Percentiles rank a stretch among this genome's conserved stretches.
phyloP scores from a whole-genome alignment of 139 green algal genomes.

The Tetraselmis chui region DNA sequence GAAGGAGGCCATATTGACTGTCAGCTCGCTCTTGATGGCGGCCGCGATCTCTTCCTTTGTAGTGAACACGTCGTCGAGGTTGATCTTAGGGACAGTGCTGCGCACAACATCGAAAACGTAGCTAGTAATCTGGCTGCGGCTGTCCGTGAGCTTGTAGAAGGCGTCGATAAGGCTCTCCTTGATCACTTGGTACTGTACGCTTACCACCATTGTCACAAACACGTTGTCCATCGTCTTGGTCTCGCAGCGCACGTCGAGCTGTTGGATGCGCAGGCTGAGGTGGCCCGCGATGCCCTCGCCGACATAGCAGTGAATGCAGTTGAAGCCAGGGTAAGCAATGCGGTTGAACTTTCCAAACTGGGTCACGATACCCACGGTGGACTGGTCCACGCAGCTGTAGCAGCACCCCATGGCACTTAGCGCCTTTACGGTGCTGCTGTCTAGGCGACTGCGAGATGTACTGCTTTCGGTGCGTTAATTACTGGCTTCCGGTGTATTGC shows the following conservation, averaged over 20 bases:
- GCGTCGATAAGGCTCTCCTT: conserved; percentile 59
- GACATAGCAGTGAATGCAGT: conserved; percentile 43
- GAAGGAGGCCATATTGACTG: conserved; percentile 69
- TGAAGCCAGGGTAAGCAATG: conserved; percentile 46
- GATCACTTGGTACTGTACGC: conserved; percentile 71
- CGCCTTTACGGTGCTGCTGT: no score
- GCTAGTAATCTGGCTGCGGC: conserved; percentile 42
- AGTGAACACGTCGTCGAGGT: conserved; percentile 55
- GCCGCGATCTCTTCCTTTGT: conserved; percentile 85
- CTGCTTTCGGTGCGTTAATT: no score
- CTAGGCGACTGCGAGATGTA: no score
- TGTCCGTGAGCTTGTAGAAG: conserved; percentile 76
- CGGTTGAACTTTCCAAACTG: conserved; percentile 37
- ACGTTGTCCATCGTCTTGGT: conserved; percentile 79
- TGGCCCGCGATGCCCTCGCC: conserved; percentile 41
- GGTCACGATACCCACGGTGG: conserved; percentile 29
- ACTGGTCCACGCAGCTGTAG: conserved; percentile 26
- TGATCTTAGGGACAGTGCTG: conserved; percentile 53
- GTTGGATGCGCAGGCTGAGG: conserved; percentile 59
- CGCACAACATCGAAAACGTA: conserved; percentile 73
- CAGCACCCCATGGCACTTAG: conserved; percentile 4
- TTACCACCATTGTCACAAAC: conserved; percentile 68
- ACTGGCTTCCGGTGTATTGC: no score
- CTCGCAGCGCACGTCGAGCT: conserved; percentile 66
- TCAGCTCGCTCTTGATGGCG: conserved; percentile 53